These are phyloP conservation scores for Heritiera littoralis DNA, from an alignment of 345 rosid genomes.

Conservation along the genomic window DNA sequence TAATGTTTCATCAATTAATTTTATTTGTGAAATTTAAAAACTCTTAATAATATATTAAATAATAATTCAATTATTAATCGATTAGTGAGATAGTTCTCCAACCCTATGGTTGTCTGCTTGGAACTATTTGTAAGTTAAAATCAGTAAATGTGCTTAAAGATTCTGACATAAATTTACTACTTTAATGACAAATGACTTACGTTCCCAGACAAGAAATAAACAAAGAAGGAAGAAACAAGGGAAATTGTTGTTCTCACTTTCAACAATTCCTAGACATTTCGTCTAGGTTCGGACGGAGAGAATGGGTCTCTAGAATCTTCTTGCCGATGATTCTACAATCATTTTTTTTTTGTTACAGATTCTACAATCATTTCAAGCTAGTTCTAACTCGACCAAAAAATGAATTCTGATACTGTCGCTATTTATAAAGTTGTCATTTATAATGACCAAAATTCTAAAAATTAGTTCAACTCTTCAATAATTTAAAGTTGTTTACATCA, in stretches of 20 bases:
- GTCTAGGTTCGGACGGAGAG: not conserved
- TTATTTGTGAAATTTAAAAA: too few relatives aligned
- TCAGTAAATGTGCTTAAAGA: not conserved
- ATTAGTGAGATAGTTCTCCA: not conserved
- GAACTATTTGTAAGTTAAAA: not conserved
- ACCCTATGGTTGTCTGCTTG: not conserved
- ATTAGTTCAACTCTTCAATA: not conserved
- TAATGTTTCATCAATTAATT: too few relatives aligned
- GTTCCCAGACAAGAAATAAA: not conserved
- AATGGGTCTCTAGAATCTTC: not conserved
- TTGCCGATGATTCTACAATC: not conserved
- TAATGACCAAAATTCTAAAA: not conserved
- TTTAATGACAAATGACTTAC: too few relatives aligned
- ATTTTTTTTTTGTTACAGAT: not conserved
- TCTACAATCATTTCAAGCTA: not conserved
- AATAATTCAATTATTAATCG: too few relatives aligned
- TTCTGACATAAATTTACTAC: not conserved
- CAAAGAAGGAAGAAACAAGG: not conserved
- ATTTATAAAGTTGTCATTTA: too few relatives aligned
- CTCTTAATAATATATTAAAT: too few relatives aligned
- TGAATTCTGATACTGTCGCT: too few relatives aligned
- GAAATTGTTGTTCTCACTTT: too few relatives aligned
- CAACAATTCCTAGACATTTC: not conserved
- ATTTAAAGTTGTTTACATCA: not conserved
- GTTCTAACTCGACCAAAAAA: not conserved